Conservation (phyloP, 257 asterid species). For the Nicotiana tomentosiformis region DNA sequence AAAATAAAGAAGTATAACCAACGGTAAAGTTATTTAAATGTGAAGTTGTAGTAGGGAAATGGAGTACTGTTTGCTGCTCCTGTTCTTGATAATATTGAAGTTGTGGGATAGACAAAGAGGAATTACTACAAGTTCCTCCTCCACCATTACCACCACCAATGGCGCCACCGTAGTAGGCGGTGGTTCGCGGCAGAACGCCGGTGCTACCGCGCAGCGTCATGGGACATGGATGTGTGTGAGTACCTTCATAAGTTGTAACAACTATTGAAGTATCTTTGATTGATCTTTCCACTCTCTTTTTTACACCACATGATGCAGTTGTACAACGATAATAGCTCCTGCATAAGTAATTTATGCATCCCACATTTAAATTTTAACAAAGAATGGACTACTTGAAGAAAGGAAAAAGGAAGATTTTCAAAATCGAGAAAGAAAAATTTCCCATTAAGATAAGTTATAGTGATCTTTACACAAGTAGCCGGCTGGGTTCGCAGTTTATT, state of each 20-base stretch:
- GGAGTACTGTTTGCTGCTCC: not conserved
- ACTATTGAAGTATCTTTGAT: slow-evolving; percentile 63
- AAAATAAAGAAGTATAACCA: not conserved
- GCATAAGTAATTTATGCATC: not conserved
- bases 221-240: slow-evolving; percentile 64
- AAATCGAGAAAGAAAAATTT: not conserved
- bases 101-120: slow-evolving; percentile 11
- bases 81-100: not conserved
- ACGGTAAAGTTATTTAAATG: slow-evolving; percentile 13
- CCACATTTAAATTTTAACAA: not conserved
- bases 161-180: slow-evolving; percentile 16
- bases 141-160: slow-evolving; percentile 5
- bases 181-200: slow-evolving; percentile 32
- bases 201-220: slow-evolving; percentile 39
- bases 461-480: too few species aligned
- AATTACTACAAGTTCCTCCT: slow-evolving; percentile 7
- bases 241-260: slow-evolving; percentile 90
- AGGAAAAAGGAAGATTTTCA: not conserved
- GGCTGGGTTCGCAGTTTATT: too few species aligned
- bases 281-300: slow-evolving; percentile 84
- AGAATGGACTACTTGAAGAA: not conserved
- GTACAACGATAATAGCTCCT: slow-evolving; percentile 99
- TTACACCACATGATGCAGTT: slow-evolving; percentile 72
- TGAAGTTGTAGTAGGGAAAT: slow-evolving; percentile 11
- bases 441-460: not conserved